phyloP scores from a whole-genome alignment of 176 grass and related monocot species.

The Aegilops longissima region DNA sequence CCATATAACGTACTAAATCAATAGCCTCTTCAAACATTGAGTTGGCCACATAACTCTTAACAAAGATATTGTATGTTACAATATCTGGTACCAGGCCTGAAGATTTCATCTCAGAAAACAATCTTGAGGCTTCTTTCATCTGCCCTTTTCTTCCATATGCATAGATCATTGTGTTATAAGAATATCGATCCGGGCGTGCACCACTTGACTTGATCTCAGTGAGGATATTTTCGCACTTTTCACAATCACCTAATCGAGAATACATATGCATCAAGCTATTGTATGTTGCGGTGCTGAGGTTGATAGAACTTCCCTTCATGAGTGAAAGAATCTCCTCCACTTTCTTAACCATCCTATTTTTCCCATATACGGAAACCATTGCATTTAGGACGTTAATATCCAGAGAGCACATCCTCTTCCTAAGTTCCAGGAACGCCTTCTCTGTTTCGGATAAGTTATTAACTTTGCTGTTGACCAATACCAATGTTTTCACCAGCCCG shows the following conservation, averaged over 20 bases:
- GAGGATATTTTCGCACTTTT: conserved; percentile 81
- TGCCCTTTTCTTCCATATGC: conserved; percentile 76
- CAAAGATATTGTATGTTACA: conserved; percentile 92
- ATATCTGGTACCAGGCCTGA: conserved; percentile 74
- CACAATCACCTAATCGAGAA: conserved; percentile 69
- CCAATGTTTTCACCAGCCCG: conserved; percentile 71
- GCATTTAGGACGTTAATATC: conserved; percentile 89
- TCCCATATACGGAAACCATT: conserved; percentile 89
- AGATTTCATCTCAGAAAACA: conserved; percentile 75
- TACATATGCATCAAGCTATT: conserved; percentile 97
- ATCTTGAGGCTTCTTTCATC: conserved; percentile 81
- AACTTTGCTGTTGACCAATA: conserved; percentile 86
- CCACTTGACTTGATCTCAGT: conserved; percentile 73
- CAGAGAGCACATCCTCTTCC: conserved; percentile 49
- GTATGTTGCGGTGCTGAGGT: conserved; percentile 66
- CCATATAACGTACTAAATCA: conserved; percentile 75
- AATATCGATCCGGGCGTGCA: conserved; percentile 66
- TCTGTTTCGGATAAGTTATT: conserved; percentile 63
- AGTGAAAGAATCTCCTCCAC: conserved; percentile 69
- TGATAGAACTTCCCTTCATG: conserved; percentile 68
- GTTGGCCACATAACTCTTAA: conserved; percentile 76
- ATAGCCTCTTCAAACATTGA: conserved; percentile 81
- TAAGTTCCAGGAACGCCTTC: conserved; percentile 75
- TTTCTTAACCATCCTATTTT: conserved; percentile 71
- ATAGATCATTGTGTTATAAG: conserved; percentile 97